Base-by-base conservation (phyloP, 306 rosid genomes). In the Myrica gale region DNA sequence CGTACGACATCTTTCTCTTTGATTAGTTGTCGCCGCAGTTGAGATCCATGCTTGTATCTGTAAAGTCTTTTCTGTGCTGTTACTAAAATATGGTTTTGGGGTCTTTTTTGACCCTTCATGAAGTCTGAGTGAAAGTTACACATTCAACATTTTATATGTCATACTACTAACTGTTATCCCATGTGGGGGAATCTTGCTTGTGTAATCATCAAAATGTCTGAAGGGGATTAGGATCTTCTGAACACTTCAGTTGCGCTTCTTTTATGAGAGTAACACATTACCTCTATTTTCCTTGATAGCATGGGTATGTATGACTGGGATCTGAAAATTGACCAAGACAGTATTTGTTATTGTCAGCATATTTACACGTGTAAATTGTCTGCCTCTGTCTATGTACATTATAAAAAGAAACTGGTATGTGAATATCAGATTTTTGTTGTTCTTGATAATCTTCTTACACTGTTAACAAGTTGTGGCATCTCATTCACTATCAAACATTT, bases 1-100 rank as follows among this genome's bases (percentile, higher is more conserved):
- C 57, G 15, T 42, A 61, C 60, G 23, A 57, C 50, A 39, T 81
- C 68, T 53, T 68, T 51, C 26, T 69, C 61, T 50, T 42, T 15
- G 47, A 63, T 63, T 63, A 23, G 69, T 63, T 39, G 45, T 39
- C 37, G 69, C 69, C 12, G 37, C 26, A 0, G 11, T 23, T 58
- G 37, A 20, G 39, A 13, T 37, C 16, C 47, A 63, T 63, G 47
- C 46, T 37, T 39, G 7, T 39, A 3, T 6, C 6, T 1, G 39
- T 39, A 41, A 32, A 32, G 32, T 16, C 17, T 66, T 17, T 66
- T 43, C 23, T 7, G 15, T 66, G 51, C 26, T n/a, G 17, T 65
- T 65, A 65, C 50, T n/a, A 15, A 21, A 17, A 66, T 9, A 66
- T 60, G 9, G 67, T 60, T 60, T 52, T 16, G 5, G 17, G 7